phyloP scores from a whole-genome alignment of 345 rosid species.

The Melaleuca alternifolia region DNA sequence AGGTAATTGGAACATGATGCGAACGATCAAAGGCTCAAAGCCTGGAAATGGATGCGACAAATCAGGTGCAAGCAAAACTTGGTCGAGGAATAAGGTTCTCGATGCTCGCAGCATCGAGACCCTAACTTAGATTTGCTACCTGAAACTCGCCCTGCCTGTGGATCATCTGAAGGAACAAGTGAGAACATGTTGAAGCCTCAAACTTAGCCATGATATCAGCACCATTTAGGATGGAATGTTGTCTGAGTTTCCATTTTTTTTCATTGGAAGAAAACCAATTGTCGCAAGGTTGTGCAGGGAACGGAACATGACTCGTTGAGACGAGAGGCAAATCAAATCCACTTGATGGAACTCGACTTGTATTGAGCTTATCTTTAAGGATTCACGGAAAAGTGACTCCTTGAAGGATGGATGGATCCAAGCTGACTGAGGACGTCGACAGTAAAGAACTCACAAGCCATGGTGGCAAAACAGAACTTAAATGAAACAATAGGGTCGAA shows the following conservation, averaged over 20 bases:
- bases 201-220: not conserved
- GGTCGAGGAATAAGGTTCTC: not conserved
- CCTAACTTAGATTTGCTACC: not conserved
- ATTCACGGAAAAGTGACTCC: not conserved
- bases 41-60: not conserved
- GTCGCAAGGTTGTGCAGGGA: not conserved
- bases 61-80: not conserved
- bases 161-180: not conserved
- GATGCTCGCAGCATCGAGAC: not conserved
- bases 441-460: not conserved
- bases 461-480: not conserved
- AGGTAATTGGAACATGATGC: not conserved
- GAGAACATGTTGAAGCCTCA: not conserved
- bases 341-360: not conserved
- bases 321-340: not conserved
- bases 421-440: too few relatives aligned
- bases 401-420: not conserved
- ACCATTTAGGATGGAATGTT: not conserved
- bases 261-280: not conserved
- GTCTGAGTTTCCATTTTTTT: not conserved
- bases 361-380: not conserved
- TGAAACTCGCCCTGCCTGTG: not conserved
- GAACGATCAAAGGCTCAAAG: not conserved
- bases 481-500: not conserved
- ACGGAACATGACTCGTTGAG: not conserved